Evolutionary conservation across 352 stramenopile genomes (phyloP).

Genomic region (Globisporangium megalacanthum): DNA sequence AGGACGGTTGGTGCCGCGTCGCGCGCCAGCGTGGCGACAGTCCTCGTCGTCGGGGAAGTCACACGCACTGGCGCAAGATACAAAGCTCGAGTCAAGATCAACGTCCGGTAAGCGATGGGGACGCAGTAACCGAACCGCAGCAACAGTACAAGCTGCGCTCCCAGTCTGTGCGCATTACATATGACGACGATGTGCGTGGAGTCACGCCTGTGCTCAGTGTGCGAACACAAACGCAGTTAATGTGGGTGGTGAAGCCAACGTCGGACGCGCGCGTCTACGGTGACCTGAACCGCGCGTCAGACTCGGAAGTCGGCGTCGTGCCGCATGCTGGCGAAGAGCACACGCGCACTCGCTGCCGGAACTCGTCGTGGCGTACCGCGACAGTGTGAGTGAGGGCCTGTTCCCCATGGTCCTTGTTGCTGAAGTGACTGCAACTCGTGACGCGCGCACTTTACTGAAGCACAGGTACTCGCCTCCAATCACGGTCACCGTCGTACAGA

Average conservation of each 20-base stretch:
- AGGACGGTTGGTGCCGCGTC: too few relatives aligned
- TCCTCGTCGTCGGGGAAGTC: too few relatives aligned
- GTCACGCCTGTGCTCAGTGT: slow-evolving; percentile 22
- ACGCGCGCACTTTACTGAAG: slow-evolving; percentile 55
- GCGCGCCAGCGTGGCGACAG: too few relatives aligned
- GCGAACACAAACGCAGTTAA: slow-evolving; percentile 25
- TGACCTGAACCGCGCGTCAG: slow-evolving; percentile 71
- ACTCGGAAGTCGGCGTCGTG: slow-evolving; percentile 58
- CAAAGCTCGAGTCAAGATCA: too few relatives aligned
- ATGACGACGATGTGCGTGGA: slow-evolving; percentile 29
- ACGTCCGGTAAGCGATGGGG: too few relatives aligned
- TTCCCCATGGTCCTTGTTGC: slow-evolving; percentile 77
- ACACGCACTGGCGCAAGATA: too few relatives aligned
- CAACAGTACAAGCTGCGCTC: slow-evolving; percentile 22
- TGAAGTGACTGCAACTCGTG: slow-evolving; percentile 71
- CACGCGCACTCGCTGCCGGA: slow-evolving; percentile 50
- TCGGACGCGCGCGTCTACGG: slow-evolving; percentile 44
- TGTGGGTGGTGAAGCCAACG: slow-evolving; percentile 57
- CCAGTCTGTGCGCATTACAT: slow-evolving; percentile 30
- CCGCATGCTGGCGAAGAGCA: too few relatives aligned
- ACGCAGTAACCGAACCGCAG: slow-evolving; percentile 2
- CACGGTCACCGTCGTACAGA: slow-evolving; percentile 85
- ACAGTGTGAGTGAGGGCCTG: slow-evolving; percentile 84
- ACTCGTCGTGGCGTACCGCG: slow-evolving; percentile 83
- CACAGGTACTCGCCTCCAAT: slow-evolving; percentile 62